Conservation (phyloP, 768 basidiomycete species). For the Suillus sp. region DNA sequence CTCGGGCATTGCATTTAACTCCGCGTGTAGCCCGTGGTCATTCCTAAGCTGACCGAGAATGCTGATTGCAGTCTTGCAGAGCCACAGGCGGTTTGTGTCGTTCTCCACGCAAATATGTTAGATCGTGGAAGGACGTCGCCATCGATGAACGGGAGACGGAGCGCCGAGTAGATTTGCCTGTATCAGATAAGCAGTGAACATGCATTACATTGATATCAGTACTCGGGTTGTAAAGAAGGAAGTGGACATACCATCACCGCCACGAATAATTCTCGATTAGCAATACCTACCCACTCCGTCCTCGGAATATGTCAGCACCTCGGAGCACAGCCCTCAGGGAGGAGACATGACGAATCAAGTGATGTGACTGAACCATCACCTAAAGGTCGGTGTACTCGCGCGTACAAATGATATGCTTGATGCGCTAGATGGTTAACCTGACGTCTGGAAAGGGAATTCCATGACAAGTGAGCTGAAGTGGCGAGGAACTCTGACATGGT, state of each 20-base stretch:
- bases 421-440: background rate
- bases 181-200: conserved; percentile 56
- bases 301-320: background rate
- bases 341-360: background rate
- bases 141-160: conserved; percentile 80
- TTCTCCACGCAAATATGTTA: conserved; percentile 72
- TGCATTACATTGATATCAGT: background rate
- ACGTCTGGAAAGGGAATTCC: background rate
- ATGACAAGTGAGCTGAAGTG: background rate
- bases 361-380: background rate
- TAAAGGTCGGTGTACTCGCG: background rate
- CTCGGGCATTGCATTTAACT: conserved; percentile 15
- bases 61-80: conserved; percentile 61
- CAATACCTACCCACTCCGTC: background rate
- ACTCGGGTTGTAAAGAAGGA: background rate
- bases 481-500: background rate
- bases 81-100: conserved; percentile 88
- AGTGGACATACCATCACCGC: conserved; percentile 50
- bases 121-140: conserved; percentile 81
- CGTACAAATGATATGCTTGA: background rate
- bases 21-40: conserved; percentile 30
- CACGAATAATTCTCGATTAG: conserved; percentile 35
- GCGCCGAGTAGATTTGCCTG: conserved; percentile 66
- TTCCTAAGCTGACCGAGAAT: conserved; percentile 13
- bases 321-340: background rate